Base-by-base conservation (phyloP, 1,284 basidiomycete genomes). In the Peniophora sp. region DNA sequence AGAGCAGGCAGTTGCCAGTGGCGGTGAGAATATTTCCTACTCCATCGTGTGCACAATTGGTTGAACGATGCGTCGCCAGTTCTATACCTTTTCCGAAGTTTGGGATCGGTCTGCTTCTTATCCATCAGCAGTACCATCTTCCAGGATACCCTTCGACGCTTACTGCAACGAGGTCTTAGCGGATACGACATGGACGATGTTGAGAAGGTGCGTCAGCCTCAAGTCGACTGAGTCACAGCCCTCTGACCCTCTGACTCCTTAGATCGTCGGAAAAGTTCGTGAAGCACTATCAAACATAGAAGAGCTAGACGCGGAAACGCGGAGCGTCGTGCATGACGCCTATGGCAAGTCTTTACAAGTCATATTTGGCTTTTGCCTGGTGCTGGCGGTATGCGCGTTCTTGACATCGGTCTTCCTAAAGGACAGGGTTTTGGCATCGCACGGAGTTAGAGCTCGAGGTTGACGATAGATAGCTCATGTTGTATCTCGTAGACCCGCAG, bases 1-100 rank as follows among this genome's bases (percentile, higher is more conserved):
- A 38, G 78, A 83, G 58, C 80, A 83, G 58, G 80, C 80, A 5
- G 76, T 82, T 32, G 79, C 79, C 1, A 83, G 78, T 2, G 79
- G 80, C 36, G 77, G 80, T 78, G 36, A 19, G 70, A 27, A 32
- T 27, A 34, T 3, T 36, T 27, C 16, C 11, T 8, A 51, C 10
- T 35, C 32, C 44, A 8, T 20, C 27, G 3, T 32, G n/a, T 23
- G 36, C 16, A 14, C 20, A n/a, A 16, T 23, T 8, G 2, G 24
- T 47, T 41, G n/a, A 47, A 39, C 20, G 17, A 39, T 16, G 23
- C 6, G 12, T 47, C 48, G 44, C 3, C 57, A 78, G 78, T 74
- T 1, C 77, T 75, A 0, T 79, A 79, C 56, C 72, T 84, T 25
- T 83, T 82, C 68, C 77, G 81, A 36, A 81, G 79, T 2, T 59